Percentiles rank a stretch among this genome's conserved stretches.
Evolutionary conservation across 805 yeast genomes (phyloP).

Genomic region (Metschnikowia cerradonensis): DNA sequence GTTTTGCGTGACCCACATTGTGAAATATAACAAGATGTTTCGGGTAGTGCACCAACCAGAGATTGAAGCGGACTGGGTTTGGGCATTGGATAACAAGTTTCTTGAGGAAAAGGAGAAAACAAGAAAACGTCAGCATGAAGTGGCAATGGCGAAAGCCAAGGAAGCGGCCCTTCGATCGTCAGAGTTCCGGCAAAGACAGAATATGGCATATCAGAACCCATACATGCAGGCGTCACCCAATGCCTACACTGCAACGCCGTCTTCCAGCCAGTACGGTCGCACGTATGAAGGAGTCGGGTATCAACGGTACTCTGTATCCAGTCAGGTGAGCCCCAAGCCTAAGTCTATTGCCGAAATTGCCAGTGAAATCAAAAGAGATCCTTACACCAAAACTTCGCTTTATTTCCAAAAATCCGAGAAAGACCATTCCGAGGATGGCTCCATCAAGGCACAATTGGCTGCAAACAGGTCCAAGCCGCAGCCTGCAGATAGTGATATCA

Average conservation of each 20-base stretch:
- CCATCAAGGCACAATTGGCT: conserved; percentile 45
- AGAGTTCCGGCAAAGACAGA: conserved; percentile 46
- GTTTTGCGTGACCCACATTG: conserved; percentile 84
- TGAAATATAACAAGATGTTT: conserved; percentile 83
- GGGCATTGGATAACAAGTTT: conserved; percentile 87
- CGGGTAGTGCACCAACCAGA: conserved; percentile 59
- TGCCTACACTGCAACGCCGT: conserved; percentile 1
- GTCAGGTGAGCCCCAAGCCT: conserved; percentile 16
- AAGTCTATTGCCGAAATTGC: conserved; percentile 42
- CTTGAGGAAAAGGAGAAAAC: conserved; percentile 77
- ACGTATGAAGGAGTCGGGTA: neutral
- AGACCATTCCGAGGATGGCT: conserved; percentile 10
- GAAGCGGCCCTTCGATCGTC: conserved; percentile 52
- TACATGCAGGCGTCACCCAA: neutral
- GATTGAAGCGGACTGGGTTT: conserved; percentile 85
- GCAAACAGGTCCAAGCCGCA: conserved; percentile 36
- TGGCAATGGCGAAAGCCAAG: conserved; percentile 56
- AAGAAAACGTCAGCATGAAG: conserved; percentile 54
- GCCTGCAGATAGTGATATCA: neutral
- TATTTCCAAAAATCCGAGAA: conserved; percentile 24
- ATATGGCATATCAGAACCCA: conserved; percentile 18
- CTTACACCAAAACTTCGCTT: conserved; percentile 24
- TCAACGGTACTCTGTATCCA: neutral
- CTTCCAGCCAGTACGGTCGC: neutral
- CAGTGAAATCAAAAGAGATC: conserved; percentile 35